A percentile compares a stretch with the other conserved stretches of the same genome.
phyloP scores from a whole-genome alignment of 2,329 filamentous ascomycete genomes.

The Alternaria ventricosa region DNA sequence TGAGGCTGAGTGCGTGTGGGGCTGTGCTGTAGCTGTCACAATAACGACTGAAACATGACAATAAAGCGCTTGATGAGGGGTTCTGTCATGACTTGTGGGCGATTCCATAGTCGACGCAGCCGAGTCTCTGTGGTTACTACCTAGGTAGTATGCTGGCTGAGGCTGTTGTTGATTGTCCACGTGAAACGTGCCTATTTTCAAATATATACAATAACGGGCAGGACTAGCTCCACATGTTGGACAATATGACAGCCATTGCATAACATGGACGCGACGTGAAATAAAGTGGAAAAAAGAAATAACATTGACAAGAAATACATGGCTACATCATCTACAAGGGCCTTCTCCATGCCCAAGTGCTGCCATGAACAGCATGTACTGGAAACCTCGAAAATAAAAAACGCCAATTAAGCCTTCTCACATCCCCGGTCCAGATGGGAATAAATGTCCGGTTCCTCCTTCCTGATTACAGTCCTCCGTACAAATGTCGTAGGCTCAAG shows the following conservation, averaged over 20 bases:
- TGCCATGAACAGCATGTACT: conserved; percentile 5
- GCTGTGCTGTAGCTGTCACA: conserved; percentile 1
- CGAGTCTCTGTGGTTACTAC: not conserved
- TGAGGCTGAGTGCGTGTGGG: conserved; percentile 2
- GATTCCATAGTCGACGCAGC: not conserved
- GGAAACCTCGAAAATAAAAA: not conserved
- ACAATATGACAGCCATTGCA: not conserved
- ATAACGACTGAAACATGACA: not conserved
- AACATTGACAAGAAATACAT: conserved; percentile 24
- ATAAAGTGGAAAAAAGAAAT: not conserved
- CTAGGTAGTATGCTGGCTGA: not conserved
- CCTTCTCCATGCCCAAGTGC: not conserved
- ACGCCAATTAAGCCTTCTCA: conserved; percentile 1
- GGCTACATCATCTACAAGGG: conserved; percentile 22
- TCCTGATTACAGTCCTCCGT: conserved; percentile 27
- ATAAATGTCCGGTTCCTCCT: conserved; percentile 24
- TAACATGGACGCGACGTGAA: not conserved
- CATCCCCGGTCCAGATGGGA: conserved; percentile 5
- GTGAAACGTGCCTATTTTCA: not conserved
- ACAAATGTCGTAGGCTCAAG: conserved; percentile 7
- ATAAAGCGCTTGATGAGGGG: not conserved
- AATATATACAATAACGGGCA: not conserved
- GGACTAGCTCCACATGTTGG: not conserved
- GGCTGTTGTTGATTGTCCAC: too few species aligned
- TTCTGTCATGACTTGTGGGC: not conserved